Evolutionary conservation across 192 early-diverging fungal genomes (phyloP), one percentile per base, ranked within the genome.

Genomic region (Gamsiella multidivaricata): DNA sequence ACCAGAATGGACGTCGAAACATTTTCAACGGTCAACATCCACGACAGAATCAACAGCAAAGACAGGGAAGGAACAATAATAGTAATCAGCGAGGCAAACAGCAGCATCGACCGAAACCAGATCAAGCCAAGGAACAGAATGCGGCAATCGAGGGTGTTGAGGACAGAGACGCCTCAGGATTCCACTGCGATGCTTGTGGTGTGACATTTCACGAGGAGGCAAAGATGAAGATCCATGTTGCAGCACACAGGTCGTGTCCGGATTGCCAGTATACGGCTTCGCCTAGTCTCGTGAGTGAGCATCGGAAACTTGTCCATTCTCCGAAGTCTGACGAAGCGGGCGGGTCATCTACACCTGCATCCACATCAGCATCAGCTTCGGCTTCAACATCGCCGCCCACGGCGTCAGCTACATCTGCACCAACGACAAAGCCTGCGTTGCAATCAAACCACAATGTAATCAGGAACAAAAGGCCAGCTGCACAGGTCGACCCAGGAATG

Each of bases 131-230:
- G 23, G 49, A 59, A 18, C 51, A 74, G 45, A 25, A 25, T 29
- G 14, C 10, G 5, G 29, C 47, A 18, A 34, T 15, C 1, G 34
- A 14, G 3, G 47, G 23, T 15, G 8, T 39, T n/a, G 41, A 34
- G 15, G 33, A 22, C 29, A 57, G 43, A 9, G 25, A 43, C 12
- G 9, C 54, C 10, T 18, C 26, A n/a, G 73, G 73, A 20, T 68
- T 76, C 29, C 73, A 76, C 28, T 76, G 73, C 22, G 65, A 76
- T 33, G 65, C 73, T 18, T 76, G 73, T 18, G 73, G 68, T 26
- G 60, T 76, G 2, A 76, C 73, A n/a, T 76, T 76, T 26, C 73
- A 76, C 31, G 65, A 76, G 23, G 65, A 61, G 55, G 37, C 36
- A 33, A 76, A 76, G 25, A 64, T 76, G 34, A 54, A 63, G 46